Conservation (phyloP, 495 filamentous ascomycete genomes). For the Talaromyces adpressus region DNA sequence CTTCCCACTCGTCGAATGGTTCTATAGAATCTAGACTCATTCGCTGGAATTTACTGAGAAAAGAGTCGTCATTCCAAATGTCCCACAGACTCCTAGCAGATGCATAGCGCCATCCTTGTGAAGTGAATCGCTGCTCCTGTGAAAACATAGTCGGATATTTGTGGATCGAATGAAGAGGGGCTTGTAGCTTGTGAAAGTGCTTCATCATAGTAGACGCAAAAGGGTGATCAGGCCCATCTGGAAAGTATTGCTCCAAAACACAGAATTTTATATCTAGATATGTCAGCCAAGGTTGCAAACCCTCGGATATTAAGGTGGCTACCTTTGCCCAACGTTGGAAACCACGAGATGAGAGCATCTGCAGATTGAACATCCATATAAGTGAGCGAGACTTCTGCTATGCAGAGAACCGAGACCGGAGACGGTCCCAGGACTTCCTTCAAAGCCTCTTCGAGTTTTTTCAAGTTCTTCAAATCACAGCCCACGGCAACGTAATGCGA, state of each 20-base stretch:
- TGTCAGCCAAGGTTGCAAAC: neutral
- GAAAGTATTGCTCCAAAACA: constrained; percentile 83
- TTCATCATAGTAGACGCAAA: constrained; percentile 84
- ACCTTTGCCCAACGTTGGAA: constrained; percentile 57
- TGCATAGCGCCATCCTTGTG: constrained; percentile 56
- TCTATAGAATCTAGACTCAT: constrained; percentile 58
- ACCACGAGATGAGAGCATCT: constrained; percentile 67
- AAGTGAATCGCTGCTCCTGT: constrained; percentile 60
- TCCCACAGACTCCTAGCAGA: constrained; percentile 64
- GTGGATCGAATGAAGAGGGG: constrained; percentile 64
- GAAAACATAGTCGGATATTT: constrained; percentile 57
- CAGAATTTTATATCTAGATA: constrained; percentile 55
- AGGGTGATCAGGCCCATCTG: constrained; percentile 67
- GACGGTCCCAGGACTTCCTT: constrained; percentile 44
- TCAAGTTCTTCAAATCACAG: constrained; percentile 69
- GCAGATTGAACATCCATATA: constrained; percentile 80
- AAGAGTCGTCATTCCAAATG: constrained; percentile 63
- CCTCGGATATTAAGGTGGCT: constrained; percentile 7
- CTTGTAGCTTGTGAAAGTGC: constrained; percentile 75
- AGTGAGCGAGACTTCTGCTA: constrained; percentile 83
- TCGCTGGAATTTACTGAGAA: constrained; percentile 50
- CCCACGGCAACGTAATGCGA: constrained; percentile 70
- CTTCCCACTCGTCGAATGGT: constrained; percentile 94
- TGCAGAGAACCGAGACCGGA: constrained; percentile 61
- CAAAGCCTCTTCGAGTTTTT: constrained; percentile 49